Percentiles rank a stretch among this genome's conserved stretches.
phyloP scores from a whole-genome alignment of 495 filamentous ascomycete species.

The Daldinia caldariorum region DNA sequence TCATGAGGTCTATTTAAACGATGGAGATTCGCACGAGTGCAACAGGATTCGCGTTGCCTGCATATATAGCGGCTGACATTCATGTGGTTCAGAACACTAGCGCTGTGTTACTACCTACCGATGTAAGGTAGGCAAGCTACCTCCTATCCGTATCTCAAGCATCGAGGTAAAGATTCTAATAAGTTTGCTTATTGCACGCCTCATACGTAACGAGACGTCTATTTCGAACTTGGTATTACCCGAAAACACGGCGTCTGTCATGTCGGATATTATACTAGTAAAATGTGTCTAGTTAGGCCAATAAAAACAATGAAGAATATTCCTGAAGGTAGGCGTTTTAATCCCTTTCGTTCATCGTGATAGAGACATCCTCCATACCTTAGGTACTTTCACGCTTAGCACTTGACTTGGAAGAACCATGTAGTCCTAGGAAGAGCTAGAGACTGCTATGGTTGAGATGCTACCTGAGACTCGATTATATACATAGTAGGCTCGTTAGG shows the following conservation, averaged over 20 bases:
- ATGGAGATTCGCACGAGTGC: constrained; percentile 21
- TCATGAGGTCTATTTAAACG: constrained; percentile 36
- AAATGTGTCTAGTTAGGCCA: too few species aligned
- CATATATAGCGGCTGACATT: constrained; percentile 26
- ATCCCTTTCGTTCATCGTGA: not conserved
- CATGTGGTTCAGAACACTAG: constrained; percentile 28
- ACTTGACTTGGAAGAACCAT: not conserved
- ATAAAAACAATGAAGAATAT: not conserved
- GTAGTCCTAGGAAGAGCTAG: not conserved
- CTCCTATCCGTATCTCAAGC: constrained; percentile 3
- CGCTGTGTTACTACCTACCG: constrained; percentile 31
- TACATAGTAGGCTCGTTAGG: not conserved
- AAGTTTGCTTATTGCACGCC: not conserved
- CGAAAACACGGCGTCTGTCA: not conserved
- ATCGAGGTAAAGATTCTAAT: constrained; percentile 1
- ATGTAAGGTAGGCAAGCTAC: constrained; percentile 5
- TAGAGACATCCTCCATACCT: not conserved
- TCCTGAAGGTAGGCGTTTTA: not conserved
- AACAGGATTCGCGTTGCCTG: constrained; percentile 35
- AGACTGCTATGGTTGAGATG: not conserved
- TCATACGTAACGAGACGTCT: constrained; percentile 5
- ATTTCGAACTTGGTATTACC: not conserved
- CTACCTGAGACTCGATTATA: not conserved
- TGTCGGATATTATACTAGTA: too few species aligned
- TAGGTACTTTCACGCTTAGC: not conserved